These are phyloP conservation scores for Phaseolus coccineus DNA, from an alignment of 331 rosid species.

Conservation along the genomic window DNA sequence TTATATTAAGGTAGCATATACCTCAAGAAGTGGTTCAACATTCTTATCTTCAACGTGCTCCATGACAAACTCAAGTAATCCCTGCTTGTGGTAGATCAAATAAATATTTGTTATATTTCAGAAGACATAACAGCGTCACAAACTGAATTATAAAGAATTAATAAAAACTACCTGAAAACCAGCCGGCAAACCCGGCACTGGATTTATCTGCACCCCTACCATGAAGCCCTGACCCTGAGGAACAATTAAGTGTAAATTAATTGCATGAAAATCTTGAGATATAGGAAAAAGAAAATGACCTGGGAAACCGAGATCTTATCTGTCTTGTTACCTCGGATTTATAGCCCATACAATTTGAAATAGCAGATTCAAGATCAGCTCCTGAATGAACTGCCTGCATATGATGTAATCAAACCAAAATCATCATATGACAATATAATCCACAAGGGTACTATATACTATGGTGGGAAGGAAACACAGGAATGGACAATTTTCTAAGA, in stretches of 20 bases:
- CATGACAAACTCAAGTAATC: constrained; percentile 71
- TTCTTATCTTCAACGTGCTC: constrained; percentile 77
- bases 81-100: constrained; percentile 55
- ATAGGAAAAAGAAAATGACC: constrained; percentile 34
- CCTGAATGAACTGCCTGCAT: constrained; percentile 98
- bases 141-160: constrained; percentile 39
- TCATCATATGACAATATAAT: constrained; percentile 25
- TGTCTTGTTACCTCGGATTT: constrained; percentile 73
- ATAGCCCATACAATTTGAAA: constrained; percentile 89
- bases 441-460: constrained; percentile 21
- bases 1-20: constrained; percentile 47
- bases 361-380: constrained; percentile 94
- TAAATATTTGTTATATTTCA: constrained; percentile 37
- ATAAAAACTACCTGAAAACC: constrained; percentile 74
- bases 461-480: constrained; percentile 28
- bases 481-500: constrained; percentile 36
- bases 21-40: constrained; percentile 89
- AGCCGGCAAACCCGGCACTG: constrained; percentile 90
- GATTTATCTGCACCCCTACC: constrained; percentile 96
- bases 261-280: constrained; percentile 30
- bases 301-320: constrained; percentile 32
- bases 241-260: constrained; percentile 40
- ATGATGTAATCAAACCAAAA: constrained; percentile 35
- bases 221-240: constrained; percentile 98
- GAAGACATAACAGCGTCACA: constrained; percentile 35